Conservation (phyloP, 345 rosid species). For the Diplotaxis tenuifolia region DNA sequence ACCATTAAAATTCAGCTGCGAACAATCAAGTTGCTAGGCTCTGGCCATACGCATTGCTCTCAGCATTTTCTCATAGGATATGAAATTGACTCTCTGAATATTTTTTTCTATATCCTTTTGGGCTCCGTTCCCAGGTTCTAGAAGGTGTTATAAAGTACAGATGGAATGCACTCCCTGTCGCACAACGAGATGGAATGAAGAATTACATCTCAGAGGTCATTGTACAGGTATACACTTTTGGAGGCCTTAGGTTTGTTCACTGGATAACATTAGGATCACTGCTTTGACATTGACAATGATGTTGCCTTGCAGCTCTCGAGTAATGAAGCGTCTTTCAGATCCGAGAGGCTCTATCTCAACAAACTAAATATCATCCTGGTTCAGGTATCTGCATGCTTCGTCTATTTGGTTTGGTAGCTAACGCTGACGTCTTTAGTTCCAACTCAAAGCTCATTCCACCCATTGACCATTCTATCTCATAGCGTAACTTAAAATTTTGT, state of each 20-base stretch:
- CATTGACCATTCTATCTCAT: background rate
- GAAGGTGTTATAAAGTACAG: slow-evolving; percentile 98
- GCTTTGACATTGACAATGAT: background rate
- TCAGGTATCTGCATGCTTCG: slow-evolving; percentile 54
- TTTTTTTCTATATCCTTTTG: background rate
- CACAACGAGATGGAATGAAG: slow-evolving; percentile 98
- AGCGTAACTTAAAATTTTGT: slow-evolving; percentile 7
- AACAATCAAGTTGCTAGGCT: slow-evolving; percentile 18
- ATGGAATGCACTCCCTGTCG: slow-evolving; percentile 97
- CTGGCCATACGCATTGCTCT: background rate
- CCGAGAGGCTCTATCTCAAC: slow-evolving; percentile 90
- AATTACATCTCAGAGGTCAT: slow-evolving; percentile 98
- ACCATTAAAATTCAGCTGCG: background rate
- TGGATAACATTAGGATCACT: background rate
- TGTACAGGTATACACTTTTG: slow-evolving; percentile 64
- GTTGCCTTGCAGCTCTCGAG: slow-evolving; percentile 70
- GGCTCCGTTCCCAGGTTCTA: slow-evolving; percentile 59
- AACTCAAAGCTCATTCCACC: background rate
- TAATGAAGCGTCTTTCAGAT: slow-evolving; percentile 75
- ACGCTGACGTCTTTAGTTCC: background rate
- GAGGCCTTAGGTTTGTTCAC: background rate
- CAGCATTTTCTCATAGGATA: background rate
- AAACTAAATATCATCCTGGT: slow-evolving; percentile 90
- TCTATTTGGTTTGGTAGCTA: slow-evolving; percentile 5
- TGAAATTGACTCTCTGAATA: background rate